These are phyloP conservation scores for Acephala macrosclerotiorum DNA, from an alignment of 2,329 filamentous ascomycete genomes.

Conservation along the genomic window DNA sequence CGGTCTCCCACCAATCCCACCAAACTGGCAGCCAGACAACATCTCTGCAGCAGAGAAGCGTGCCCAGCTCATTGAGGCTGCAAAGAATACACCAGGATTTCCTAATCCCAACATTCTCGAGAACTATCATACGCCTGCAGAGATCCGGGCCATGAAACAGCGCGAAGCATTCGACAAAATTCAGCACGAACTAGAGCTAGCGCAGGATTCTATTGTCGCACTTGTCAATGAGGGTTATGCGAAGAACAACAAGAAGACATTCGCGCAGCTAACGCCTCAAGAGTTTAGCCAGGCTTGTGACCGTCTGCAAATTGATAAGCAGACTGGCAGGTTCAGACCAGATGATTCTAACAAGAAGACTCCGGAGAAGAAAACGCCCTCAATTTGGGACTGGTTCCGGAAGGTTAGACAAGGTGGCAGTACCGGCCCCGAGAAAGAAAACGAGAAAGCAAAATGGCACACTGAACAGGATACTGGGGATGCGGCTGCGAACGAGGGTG, in stretches of 20 bases:
- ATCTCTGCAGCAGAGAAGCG: slow-evolving; percentile 27
- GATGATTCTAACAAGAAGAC: neutral
- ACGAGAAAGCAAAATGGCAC: too few relatives aligned
- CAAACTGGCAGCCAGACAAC: slow-evolving; percentile 28
- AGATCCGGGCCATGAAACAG: slow-evolving; percentile 23
- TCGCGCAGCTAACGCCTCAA: neutral
- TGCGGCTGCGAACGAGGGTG: too few relatives aligned
- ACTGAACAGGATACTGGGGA: too few relatives aligned
- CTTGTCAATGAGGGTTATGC: neutral
- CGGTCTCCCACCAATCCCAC: slow-evolving; percentile 32
- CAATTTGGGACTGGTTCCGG: neutral
- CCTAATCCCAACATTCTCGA: slow-evolving; percentile 25
- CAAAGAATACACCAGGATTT: slow-evolving; percentile 20
- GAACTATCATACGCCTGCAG: slow-evolving; percentile 31
- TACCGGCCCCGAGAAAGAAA: neutral
- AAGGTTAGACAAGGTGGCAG: neutral
- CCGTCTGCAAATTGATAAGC: neutral
- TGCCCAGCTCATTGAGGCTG: slow-evolving; percentile 22
- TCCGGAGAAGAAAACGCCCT: too few relatives aligned
- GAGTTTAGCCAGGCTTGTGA: neutral
- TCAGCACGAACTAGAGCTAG: neutral
- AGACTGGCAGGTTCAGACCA: slow-evolving; percentile 5
- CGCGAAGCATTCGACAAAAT: neutral
- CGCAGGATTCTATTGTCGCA: neutral
- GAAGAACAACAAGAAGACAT: neutral